Percentiles rank a stretch among this genome's conserved stretches.
Evolutionary conservation across 2,329 filamentous ascomycete species (phyloP).

Genomic region (Paecilomyces variotii): DNA sequence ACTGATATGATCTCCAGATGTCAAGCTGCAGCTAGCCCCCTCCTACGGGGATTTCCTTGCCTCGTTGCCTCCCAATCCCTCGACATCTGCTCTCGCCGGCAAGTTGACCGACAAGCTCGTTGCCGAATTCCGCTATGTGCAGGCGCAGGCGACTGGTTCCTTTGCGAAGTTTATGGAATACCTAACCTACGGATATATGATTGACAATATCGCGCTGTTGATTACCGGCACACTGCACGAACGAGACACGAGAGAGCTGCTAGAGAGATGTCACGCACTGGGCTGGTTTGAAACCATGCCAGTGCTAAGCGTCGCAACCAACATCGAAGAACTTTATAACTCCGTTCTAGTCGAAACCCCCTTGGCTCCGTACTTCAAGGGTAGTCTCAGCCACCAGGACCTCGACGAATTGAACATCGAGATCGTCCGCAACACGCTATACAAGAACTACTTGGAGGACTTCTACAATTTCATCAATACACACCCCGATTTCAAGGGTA

Average conservation of each 20-base stretch:
- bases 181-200: constrained; percentile 99
- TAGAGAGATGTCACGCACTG: constrained; percentile 91
- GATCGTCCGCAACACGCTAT: constrained; percentile 95
- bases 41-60: constrained; percentile 96
- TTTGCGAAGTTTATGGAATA: constrained; percentile 96
- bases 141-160: constrained; percentile 85
- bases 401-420: constrained; percentile 98
- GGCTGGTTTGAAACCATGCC: constrained; percentile 99
- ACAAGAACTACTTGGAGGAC: constrained; percentile 99
- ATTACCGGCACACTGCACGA: constrained; percentile 98
- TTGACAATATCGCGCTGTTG: constrained; percentile 95
- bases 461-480: constrained; percentile 93
- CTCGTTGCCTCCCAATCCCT: constrained; percentile 88
- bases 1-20: constrained; percentile 51
- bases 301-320: constrained; percentile 92
- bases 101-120: constrained; percentile 98
- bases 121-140: constrained; percentile 91
- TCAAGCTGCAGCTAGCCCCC: constrained; percentile 94
- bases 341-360: constrained; percentile 95
- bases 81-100: constrained; percentile 85
- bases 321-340: constrained; percentile 98
- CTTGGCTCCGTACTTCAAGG: constrained; percentile 94
- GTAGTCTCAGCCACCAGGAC: constrained; percentile 89
- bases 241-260: constrained; percentile 86
- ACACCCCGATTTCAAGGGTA: constrained; percentile 75